Conservation (phyloP, 106 monocot species). For the Dendrobium officinale region DNA sequence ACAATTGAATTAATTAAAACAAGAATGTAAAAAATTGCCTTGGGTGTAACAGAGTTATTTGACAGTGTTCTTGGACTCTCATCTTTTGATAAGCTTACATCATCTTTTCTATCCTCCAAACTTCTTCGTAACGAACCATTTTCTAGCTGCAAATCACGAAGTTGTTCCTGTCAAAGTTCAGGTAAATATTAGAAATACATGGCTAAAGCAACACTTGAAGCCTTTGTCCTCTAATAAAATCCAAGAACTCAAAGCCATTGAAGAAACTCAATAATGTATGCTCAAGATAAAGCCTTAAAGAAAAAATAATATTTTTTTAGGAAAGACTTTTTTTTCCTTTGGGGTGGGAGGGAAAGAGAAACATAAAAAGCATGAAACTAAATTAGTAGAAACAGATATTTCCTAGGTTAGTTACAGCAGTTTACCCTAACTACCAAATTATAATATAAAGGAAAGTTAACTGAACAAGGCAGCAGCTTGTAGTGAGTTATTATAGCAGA, state of each 20-base stretch:
- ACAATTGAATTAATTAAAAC: not conserved
- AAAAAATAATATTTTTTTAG: not conserved
- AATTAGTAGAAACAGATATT: not conserved
- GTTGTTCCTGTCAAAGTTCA: slow-evolving; percentile 41
- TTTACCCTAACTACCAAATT: not conserved
- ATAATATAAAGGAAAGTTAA: not conserved
- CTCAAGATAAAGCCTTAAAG: not conserved
- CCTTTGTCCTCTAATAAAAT: not conserved
- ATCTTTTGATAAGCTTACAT: slow-evolving; percentile 19
- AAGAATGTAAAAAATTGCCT: slow-evolving; percentile 1
- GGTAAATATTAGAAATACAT: not conserved
- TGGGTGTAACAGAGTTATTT: slow-evolving; percentile 16
- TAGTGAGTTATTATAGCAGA: not conserved
- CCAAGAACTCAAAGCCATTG: not conserved
- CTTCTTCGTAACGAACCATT: slow-evolving; percentile 57
- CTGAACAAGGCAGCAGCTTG: not conserved
- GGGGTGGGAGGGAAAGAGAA: not conserved
- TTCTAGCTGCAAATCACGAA: slow-evolving; percentile 62
- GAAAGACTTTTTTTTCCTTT: not conserved
- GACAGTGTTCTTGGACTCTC: slow-evolving; percentile 23
- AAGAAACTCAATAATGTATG: not conserved
- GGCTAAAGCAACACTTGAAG: not conserved
- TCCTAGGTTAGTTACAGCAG: not conserved
- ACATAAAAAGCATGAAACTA: not conserved
- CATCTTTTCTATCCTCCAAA: slow-evolving; percentile 33